These are phyloP conservation scores for Buxus sempervirens DNA, from an alignment of 164 flowering plant genomes.

Conservation along the genomic window DNA sequence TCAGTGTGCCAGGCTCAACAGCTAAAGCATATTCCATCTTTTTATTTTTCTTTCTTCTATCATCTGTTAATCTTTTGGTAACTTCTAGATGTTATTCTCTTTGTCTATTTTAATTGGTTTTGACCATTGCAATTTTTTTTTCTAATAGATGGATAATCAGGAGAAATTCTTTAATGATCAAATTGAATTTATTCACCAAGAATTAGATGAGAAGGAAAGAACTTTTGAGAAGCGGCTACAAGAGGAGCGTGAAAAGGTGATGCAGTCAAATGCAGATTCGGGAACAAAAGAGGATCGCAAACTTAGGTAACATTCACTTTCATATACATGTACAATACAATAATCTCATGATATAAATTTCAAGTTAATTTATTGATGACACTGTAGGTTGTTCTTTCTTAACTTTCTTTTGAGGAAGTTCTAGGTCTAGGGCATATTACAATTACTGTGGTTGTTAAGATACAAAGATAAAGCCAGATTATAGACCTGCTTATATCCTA, in stretches of 20 bases:
- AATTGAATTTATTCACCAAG: constrained; percentile 40
- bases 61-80: neutral
- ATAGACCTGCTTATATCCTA: too few relatives aligned
- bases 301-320: constrained; percentile 33
- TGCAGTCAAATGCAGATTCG: constrained; percentile 30
- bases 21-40: neutral
- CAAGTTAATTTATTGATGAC: neutral
- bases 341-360: neutral
- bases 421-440: too few relatives aligned
- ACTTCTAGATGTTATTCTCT: neutral
- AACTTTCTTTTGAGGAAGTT: too few relatives aligned
- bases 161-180: constrained; percentile 68
- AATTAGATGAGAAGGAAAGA: constrained; percentile 50
- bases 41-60: neutral
- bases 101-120: neutral
- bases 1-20: neutral
- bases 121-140: neutral
- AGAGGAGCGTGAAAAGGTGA: constrained; percentile 50
- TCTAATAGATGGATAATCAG: constrained; percentile 73
- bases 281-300: constrained; percentile 34
- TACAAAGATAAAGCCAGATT: too few relatives aligned
- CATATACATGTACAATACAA: too few relatives aligned
- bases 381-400: too few relatives aligned
- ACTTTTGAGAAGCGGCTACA: constrained; percentile 61
- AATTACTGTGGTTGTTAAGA: too few relatives aligned